These are phyloP conservation scores for Pestalotiopsis sp. DNA, from an alignment of 2,329 filamentous ascomycete species.

Conservation along the genomic window DNA sequence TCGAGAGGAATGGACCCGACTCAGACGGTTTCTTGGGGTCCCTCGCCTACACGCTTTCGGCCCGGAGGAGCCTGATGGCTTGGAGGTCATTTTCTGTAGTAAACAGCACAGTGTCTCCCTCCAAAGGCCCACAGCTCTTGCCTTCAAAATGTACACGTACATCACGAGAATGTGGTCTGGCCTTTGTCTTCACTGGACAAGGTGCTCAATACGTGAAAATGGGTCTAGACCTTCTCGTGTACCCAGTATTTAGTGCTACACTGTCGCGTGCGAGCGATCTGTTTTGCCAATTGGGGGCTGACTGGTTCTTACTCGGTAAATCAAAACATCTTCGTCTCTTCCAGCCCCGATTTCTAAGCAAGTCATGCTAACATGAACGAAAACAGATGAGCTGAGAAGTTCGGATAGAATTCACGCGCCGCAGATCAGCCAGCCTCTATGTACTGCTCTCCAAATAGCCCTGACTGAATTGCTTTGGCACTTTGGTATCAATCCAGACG, in stretches of 20 bases:
- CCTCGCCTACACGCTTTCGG: constrained; percentile 30
- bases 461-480: constrained; percentile 37
- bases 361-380: not conserved
- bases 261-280: constrained; percentile 17
- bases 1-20: constrained; percentile 16
- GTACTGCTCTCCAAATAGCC: constrained; percentile 45
- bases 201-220: constrained; percentile 39
- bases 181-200: constrained; percentile 38
- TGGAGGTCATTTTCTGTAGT: constrained; percentile 29
- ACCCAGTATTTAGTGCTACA: constrained; percentile 20
- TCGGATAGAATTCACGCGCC: not conserved
- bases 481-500: constrained; percentile 30
- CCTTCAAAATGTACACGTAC: not conserved
- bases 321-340: not conserved
- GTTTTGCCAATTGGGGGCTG: constrained; percentile 13
- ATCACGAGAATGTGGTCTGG: constrained; percentile 5
- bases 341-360: not conserved
- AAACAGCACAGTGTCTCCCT: not conserved
- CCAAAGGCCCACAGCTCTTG: not conserved
- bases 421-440: constrained; percentile 39
- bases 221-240: constrained; percentile 32
- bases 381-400: not conserved
- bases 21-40: constrained; percentile 18
- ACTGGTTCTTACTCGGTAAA: constrained; percentile 20
- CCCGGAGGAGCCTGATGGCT: constrained; percentile 27